A percentile compares a stretch with the other conserved stretches of the same genome.
Conservation (phyloP, 23 red algal species). For the Gracilaria domingensis region DNA sequence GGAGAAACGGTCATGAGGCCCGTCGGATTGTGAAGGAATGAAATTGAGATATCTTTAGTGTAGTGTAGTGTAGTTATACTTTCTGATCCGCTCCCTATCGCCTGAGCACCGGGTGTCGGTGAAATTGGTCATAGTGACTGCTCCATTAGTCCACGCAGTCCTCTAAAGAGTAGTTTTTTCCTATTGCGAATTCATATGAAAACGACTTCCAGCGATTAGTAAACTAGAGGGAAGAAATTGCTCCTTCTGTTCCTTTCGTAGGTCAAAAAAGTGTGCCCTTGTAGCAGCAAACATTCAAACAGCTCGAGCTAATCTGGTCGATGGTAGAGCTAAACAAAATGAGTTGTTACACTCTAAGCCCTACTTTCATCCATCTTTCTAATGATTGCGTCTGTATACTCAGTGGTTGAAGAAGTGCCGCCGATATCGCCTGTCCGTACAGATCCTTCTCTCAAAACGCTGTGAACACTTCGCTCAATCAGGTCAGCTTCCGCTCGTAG, state of each 20-base stretch:
- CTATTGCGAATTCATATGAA: background rate
- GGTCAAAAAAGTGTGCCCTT: background rate
- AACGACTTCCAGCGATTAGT: background rate
- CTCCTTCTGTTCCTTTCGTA: background rate
- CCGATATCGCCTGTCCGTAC: constrained; percentile 91
- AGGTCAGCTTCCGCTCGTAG: constrained; percentile 79
- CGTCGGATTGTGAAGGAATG: background rate
- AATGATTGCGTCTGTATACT: constrained; percentile 95
- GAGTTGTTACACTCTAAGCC: background rate
- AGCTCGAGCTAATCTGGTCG: background rate
- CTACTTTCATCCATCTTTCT: constrained; percentile 77
- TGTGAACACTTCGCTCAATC: constrained; percentile 80
- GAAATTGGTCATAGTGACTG: background rate
- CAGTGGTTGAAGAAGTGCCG: constrained; percentile 76
- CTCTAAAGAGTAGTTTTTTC: background rate
- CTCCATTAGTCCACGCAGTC: too few relatives aligned
- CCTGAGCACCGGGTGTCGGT: background rate
- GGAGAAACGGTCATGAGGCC: constrained; percentile 36
- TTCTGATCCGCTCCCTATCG: background rate
- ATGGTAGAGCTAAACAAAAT: background rate
- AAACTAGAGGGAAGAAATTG: background rate
- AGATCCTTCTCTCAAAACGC: constrained; percentile 76
- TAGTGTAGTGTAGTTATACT: background rate
- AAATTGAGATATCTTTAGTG: background rate
- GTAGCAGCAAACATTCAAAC: too few relatives aligned